phyloP scores from a whole-genome alignment of 495 filamentous ascomycete genomes.

The Talaromyces thailandensis region DNA sequence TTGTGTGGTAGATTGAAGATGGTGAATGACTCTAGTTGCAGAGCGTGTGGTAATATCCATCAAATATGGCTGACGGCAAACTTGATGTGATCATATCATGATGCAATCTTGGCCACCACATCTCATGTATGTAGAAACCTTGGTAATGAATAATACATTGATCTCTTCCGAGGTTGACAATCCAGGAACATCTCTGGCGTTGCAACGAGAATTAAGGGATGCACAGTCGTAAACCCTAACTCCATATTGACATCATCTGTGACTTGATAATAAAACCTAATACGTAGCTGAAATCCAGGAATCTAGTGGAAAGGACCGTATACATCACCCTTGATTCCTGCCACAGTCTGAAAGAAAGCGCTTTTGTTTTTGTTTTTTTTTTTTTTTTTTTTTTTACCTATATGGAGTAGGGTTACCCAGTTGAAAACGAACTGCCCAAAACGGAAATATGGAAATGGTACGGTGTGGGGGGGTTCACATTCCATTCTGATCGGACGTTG shows the following conservation, averaged over 20 bases:
- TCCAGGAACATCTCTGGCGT: background rate
- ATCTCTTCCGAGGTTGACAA: background rate
- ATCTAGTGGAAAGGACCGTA: background rate
- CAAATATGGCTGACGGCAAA: background rate
- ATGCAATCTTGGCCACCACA: background rate
- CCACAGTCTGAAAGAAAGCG: background rate
- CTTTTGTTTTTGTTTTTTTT: no score
- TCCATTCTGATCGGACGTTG: background rate
- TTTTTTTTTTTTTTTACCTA: no score
- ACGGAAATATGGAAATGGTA: background rate
- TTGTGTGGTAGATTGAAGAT: background rate
- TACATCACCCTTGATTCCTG: background rate
- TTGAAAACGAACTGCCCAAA: background rate
- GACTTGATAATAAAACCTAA: no score
- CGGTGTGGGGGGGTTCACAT: background rate
- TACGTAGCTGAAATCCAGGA: background rate
- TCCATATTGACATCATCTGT: background rate
- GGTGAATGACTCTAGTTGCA: background rate
- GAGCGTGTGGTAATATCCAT: no score
- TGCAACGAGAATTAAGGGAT: background rate
- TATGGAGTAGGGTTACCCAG: background rate
- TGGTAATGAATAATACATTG: background rate
- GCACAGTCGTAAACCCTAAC: background rate
- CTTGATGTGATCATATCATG: background rate
- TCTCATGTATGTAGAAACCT: no score